These are phyloP conservation scores for Phytophthora litchii DNA, from an alignment of 352 stramenopile genomes.

Conservation along the genomic window DNA sequence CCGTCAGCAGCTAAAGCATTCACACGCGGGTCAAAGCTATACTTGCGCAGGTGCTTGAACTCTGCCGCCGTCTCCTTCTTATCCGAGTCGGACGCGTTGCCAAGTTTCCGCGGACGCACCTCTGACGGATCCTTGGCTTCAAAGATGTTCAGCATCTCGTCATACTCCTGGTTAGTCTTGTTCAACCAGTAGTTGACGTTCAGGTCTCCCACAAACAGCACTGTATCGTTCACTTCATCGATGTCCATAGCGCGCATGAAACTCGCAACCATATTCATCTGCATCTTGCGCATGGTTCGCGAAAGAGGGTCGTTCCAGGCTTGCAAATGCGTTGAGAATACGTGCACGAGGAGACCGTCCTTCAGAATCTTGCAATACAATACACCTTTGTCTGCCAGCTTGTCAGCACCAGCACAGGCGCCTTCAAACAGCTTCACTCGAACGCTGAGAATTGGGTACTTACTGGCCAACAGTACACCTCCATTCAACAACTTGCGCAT, in stretches of 20 bases:
- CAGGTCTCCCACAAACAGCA: conserved; percentile 71
- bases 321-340: conserved; percentile 80
- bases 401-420: conserved; percentile 64
- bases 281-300: conserved; percentile 57
- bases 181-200: conserved; percentile 85
- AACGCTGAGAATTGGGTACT: conserved; percentile 77
- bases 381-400: conserved; percentile 78
- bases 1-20: conserved; percentile 71
- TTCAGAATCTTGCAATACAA: conserved; percentile 86
- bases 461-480: conserved; percentile 69
- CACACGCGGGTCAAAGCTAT: conserved; percentile 75
- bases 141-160: conserved; percentile 79
- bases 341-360: conserved; percentile 69
- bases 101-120: conserved; percentile 24
- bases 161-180: conserved; percentile 74
- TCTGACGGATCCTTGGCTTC: conserved; percentile 56
- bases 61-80: conserved; percentile 31
- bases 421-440: conserved; percentile 77
- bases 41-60: conserved; percentile 51
- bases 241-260: conserved; percentile 68
- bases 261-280: conserved; percentile 68
- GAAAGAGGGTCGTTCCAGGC: conserved; percentile 75
- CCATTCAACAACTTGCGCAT: conserved; percentile 78
- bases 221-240: conserved; percentile 58
- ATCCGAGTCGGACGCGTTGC: conserved; percentile 25